phyloP scores from a whole-genome alignment of 768 basidiomycete species.

The Austroboletus eburneus region DNA sequence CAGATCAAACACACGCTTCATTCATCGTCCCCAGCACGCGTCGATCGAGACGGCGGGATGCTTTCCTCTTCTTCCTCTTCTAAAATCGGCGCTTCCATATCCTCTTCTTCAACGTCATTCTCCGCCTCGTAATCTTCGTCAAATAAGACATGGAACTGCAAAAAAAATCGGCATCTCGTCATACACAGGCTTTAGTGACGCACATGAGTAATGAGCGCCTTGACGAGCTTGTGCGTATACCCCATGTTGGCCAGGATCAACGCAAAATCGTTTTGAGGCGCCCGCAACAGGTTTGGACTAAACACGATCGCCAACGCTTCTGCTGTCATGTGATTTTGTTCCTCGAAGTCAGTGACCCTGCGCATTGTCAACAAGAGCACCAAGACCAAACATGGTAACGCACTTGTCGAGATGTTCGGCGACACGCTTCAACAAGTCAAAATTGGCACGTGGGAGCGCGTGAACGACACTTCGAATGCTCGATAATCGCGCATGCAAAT shows the following conservation, averaged over 20 bases:
- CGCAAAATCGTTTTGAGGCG: conserved; percentile 74
- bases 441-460: conserved; percentile 65
- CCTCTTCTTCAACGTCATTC: conserved; percentile 57
- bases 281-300: conserved; percentile 74
- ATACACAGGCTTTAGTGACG: conserved; percentile 21
- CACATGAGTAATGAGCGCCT: conserved; percentile 73
- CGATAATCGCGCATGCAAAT: conserved; percentile 60
- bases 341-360: conserved; percentile 86
- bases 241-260: conserved; percentile 81
- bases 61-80: conserved; percentile 30
- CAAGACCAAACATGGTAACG: conserved; percentile 12
- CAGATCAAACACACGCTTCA: not conserved
- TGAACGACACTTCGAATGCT: conserved; percentile 67
- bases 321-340: conserved; percentile 86
- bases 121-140: conserved; percentile 61
- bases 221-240: conserved; percentile 68
- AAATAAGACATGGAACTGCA: conserved; percentile 65
- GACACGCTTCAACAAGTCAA: conserved; percentile 74
- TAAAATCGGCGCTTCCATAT: conserved; percentile 59
- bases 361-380: not conserved
- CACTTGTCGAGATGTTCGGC: conserved; percentile 81
- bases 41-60: too few species aligned
- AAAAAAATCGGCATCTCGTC: not conserved
- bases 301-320: conserved; percentile 84
- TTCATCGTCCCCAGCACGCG: too few species aligned